Conservation (phyloP, 2,329 filamentous ascomycete genomes). For the Cladophialophora carrionii region DNA sequence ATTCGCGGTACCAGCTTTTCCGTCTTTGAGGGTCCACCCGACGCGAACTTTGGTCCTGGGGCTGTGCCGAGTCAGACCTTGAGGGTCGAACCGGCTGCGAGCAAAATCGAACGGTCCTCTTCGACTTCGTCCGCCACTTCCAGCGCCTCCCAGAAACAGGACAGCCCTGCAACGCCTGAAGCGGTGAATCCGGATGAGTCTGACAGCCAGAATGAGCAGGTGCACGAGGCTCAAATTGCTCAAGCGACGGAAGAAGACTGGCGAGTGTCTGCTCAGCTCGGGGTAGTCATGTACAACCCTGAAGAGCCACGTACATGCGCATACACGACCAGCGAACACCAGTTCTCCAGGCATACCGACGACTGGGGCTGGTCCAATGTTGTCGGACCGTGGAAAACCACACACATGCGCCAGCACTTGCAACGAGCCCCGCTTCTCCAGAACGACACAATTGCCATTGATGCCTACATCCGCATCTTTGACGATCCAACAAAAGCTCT, state of each 20-base stretch:
- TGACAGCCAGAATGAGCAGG: conserved; percentile 8
- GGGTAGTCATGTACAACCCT: conserved; percentile 66
- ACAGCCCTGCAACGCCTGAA: conserved; percentile 12
- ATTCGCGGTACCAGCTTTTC: conserved; percentile 48
- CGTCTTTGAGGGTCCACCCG: conserved; percentile 46
- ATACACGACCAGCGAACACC: conserved; percentile 60
- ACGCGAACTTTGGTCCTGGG: conserved; percentile 44
- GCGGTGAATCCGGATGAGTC: background rate
- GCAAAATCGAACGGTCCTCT: conserved; percentile 15
- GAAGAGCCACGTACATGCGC: conserved; percentile 63
- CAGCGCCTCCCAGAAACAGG: conserved; percentile 13
- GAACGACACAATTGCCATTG: conserved; percentile 64
- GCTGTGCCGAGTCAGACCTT: conserved; percentile 28
- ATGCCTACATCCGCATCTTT: conserved; percentile 63
- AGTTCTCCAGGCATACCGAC: conserved; percentile 61
- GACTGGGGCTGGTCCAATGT: conserved; percentile 69
- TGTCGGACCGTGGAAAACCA: conserved; percentile 61
- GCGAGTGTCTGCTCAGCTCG: conserved; percentile 62
- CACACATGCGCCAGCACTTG: conserved; percentile 59
- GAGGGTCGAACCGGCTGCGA: conserved; percentile 16
- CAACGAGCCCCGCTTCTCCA: conserved; percentile 63
- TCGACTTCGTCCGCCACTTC: background rate
- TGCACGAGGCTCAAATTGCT: conserved; percentile 1
- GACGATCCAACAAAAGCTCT: conserved; percentile 63
- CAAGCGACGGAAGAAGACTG: conserved; percentile 39